Conservation (phyloP, 257 asterid genomes). For the Linaria vulgaris region DNA sequence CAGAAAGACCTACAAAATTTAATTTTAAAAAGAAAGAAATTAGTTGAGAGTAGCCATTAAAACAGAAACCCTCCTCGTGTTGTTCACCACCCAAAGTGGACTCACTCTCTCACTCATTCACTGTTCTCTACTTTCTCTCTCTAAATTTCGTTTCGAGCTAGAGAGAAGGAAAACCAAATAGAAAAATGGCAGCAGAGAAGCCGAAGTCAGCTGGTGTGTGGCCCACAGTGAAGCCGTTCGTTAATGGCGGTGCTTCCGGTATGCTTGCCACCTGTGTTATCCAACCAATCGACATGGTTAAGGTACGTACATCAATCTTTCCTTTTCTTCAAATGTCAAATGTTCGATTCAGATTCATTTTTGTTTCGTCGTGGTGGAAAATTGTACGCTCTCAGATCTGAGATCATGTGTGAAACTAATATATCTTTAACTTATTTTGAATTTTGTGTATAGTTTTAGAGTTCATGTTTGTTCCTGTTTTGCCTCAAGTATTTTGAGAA, state of each 20-base stretch:
- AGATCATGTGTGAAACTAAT: too few species aligned
- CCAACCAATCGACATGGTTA: constrained; percentile 96
- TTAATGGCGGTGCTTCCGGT: constrained; percentile 91
- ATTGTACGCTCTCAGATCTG: background rate
- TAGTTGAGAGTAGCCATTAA: background rate
- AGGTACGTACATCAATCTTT: constrained; percentile 41
- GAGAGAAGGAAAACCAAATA: constrained; percentile 22
- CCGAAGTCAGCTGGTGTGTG: constrained; percentile 68
- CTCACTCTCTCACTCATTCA: background rate
- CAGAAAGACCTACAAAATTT: too few species aligned
- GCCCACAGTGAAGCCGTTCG: constrained; percentile 85
- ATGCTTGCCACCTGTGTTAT: constrained; percentile 97
- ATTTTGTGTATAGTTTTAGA: too few species aligned
- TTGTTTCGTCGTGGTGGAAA: background rate
- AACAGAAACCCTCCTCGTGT: constrained; percentile 24
- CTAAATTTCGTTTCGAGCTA: constrained; percentile 14
- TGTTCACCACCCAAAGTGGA: constrained; percentile 22
- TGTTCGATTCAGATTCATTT: background rate
- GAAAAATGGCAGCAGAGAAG: constrained; percentile 64
- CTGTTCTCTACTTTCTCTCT: constrained; percentile 15
- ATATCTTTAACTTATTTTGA: background rate
- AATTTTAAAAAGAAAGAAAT: too few species aligned
- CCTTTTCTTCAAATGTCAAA: background rate
- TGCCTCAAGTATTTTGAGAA: background rate
- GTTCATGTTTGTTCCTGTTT: background rate